These are phyloP conservation scores for Lipomyces sp. DNA, from an alignment of 805 yeast genomes.

Conservation along the genomic window DNA sequence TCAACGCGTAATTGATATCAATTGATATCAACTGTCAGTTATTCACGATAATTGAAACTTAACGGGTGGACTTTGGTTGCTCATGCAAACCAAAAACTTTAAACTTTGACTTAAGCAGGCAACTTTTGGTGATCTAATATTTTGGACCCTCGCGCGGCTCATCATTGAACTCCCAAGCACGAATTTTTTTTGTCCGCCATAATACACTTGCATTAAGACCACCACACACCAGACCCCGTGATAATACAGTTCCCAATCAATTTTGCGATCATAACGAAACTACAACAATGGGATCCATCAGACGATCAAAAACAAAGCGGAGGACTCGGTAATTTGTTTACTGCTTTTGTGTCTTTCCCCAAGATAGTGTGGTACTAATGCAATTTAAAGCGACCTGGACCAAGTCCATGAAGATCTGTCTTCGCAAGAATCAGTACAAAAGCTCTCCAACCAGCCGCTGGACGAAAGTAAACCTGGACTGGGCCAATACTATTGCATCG, in stretches of 20 bases:
- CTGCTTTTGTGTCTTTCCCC: background rate
- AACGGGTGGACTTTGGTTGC: too few relatives aligned
- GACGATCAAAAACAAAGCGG: slow-evolving; percentile 38
- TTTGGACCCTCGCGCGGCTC: background rate
- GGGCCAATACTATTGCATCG: slow-evolving; percentile 93
- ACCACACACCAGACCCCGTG: background rate
- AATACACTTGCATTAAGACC: background rate
- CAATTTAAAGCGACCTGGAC: slow-evolving; percentile 71
- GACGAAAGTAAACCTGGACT: slow-evolving; percentile 65
- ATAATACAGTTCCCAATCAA: background rate
- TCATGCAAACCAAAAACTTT: too few relatives aligned
- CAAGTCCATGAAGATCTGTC: slow-evolving; percentile 75
- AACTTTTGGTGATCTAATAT: too few relatives aligned
- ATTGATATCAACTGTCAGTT: background rate
- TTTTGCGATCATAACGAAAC: background rate
- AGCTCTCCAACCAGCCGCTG: slow-evolving; percentile 72
- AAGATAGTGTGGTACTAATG: background rate
- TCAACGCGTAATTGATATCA: background rate
- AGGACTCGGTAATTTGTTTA: slow-evolving; percentile 35
- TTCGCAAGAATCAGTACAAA: slow-evolving; percentile 62
- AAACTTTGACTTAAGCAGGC: too few relatives aligned
- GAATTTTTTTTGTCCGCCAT: too few relatives aligned
- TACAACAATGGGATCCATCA: slow-evolving; percentile 35
- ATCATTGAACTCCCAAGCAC: background rate
- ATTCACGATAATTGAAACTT: background rate